phyloP scores from a whole-genome alignment of 2,329 filamentous ascomycete species.

The Aspergillus fumigatiaffinis region DNA sequence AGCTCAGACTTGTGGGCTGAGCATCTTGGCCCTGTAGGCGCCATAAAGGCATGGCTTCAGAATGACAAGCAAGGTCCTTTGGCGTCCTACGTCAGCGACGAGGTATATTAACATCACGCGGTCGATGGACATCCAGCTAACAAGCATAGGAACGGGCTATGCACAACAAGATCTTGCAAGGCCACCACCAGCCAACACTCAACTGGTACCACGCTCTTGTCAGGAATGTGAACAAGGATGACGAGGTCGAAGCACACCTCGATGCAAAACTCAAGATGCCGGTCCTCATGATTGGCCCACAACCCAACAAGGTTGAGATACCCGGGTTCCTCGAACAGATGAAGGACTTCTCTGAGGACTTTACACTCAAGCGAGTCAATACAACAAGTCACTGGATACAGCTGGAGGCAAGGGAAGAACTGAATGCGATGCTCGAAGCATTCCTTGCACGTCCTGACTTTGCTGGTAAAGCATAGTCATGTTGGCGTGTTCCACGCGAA shows the following conservation, averaged over 20 bases:
- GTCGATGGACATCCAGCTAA: not conserved
- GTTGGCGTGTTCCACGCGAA: too few species aligned
- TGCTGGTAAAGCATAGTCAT: not conserved
- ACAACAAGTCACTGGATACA: slow-evolving; percentile 23
- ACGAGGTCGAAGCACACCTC: slow-evolving; percentile 15
- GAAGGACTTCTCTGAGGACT: slow-evolving; percentile 10
- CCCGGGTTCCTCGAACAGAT: slow-evolving; percentile 12
- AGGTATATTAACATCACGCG: slow-evolving; percentile 8
- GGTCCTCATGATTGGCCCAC: slow-evolving; percentile 15
- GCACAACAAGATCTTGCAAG: slow-evolving; percentile 18
- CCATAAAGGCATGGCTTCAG: slow-evolving; percentile 19
- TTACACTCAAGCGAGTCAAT: slow-evolving; percentile 15
- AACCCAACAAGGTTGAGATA: slow-evolving; percentile 8
- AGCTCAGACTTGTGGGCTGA: slow-evolving; percentile 16
- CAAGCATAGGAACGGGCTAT: slow-evolving; percentile 12
- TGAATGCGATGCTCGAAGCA: slow-evolving; percentile 16
- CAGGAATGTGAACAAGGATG: slow-evolving; percentile 18
- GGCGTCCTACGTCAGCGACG: slow-evolving; percentile 16
- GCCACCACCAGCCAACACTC: slow-evolving; percentile 14
- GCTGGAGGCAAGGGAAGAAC: slow-evolving; percentile 20
- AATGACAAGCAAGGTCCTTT: slow-evolving; percentile 11
- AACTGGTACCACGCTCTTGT: slow-evolving; percentile 24
- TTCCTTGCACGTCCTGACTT: slow-evolving; percentile 9
- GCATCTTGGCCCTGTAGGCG: slow-evolving; percentile 17
- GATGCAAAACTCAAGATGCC: slow-evolving; percentile 14